phyloP scores from a whole-genome alignment of 106 monocot genomes.

The Phalaenopsis aphrodite region DNA sequence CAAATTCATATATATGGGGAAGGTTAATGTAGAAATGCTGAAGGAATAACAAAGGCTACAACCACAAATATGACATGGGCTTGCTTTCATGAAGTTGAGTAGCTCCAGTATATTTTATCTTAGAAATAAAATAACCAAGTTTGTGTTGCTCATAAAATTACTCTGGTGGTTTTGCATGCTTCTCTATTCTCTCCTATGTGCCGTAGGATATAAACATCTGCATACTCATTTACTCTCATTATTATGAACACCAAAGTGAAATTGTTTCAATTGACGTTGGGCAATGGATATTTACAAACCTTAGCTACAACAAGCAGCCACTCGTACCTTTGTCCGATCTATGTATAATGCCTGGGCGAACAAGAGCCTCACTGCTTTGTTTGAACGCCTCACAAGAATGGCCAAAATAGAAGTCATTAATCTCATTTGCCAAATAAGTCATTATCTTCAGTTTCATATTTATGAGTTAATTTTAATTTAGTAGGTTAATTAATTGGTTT shows the following conservation, averaged over 20 bases:
- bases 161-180: background rate
- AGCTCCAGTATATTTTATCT: background rate
- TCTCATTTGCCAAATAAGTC: slow-evolving; percentile 49
- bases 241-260: background rate
- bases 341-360: slow-evolving; percentile 98
- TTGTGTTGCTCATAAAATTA: background rate
- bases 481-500: too few species aligned
- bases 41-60: background rate
- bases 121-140: background rate
- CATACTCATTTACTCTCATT: background rate
- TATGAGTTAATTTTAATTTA: too few species aligned
- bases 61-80: background rate
- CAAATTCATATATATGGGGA: too few species aligned
- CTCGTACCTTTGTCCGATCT: slow-evolving; percentile 98
- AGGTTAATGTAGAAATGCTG: too few species aligned
- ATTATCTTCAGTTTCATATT: slow-evolving; percentile 25
- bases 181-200: background rate
- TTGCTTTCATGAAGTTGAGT: background rate
- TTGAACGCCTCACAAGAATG: slow-evolving; percentile 9
- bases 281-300: slow-evolving; percentile 21
- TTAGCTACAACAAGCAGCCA: slow-evolving; percentile 97
- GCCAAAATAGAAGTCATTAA: slow-evolving; percentile 31
- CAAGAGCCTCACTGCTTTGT: slow-evolving; percentile 30
- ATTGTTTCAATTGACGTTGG: background rate
- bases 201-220: background rate